phyloP scores from a whole-genome alignment of 2,329 filamentous ascomycete genomes.

The Alternaria longipes region DNA sequence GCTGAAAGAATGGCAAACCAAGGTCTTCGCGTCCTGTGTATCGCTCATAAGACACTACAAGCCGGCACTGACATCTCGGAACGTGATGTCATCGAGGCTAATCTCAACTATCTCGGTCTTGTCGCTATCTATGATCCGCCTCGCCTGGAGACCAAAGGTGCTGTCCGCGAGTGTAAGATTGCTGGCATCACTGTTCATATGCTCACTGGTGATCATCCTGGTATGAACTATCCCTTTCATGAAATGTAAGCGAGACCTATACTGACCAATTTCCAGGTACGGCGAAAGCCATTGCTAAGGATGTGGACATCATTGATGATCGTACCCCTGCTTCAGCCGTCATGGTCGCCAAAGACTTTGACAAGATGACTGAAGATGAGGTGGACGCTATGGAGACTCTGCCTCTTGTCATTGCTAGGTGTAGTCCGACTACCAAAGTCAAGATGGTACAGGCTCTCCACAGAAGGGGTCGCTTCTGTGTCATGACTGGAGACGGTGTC shows the following conservation, averaged over 20 bases:
- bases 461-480: constrained; percentile 50
- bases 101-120: constrained; percentile 79
- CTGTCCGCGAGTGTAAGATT: constrained; percentile 56
- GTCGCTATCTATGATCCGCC: constrained; percentile 88
- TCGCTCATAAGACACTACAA: constrained; percentile 47
- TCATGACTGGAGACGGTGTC: constrained; percentile 56
- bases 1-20: constrained; percentile 49
- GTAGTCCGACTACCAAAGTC: constrained; percentile 58
- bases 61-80: constrained; percentile 40
- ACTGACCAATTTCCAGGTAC: constrained; percentile 32
- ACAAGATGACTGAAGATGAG: constrained; percentile 54
- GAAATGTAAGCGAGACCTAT: not conserved
- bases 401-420: constrained; percentile 58
- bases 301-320: constrained; percentile 55
- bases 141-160: constrained; percentile 76
- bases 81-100: constrained; percentile 71
- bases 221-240: constrained; percentile 10
- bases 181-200: constrained; percentile 61
- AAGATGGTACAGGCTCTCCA: constrained; percentile 58
- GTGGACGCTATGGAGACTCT: constrained; percentile 54
- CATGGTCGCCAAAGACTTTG: constrained; percentile 58
- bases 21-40: constrained; percentile 51
- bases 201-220: constrained; percentile 59
- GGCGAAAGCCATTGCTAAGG: constrained; percentile 57
- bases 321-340: constrained; percentile 40